These are phyloP conservation scores for Sugiyamaella americana DNA, from an alignment of 805 yeast genomes.

Conservation along the genomic window DNA sequence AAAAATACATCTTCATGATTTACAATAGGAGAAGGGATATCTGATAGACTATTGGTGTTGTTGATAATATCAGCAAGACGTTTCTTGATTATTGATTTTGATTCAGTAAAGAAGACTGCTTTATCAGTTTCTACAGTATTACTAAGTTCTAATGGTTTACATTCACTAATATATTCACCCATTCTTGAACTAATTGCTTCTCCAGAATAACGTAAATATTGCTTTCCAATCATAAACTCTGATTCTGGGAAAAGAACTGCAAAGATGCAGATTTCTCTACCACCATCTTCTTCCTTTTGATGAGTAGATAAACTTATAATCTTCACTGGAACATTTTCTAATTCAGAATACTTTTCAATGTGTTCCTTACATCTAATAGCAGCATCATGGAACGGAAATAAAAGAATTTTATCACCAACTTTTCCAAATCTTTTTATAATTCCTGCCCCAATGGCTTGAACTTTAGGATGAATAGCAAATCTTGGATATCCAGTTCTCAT, in stretches of 20 bases:
- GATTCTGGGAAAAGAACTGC: neutral
- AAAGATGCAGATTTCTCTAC: neutral
- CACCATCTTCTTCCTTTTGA: neutral
- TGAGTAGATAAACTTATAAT: neutral
- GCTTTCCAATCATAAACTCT: neutral
- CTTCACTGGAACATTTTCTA: neutral
- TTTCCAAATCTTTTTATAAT: neutral
- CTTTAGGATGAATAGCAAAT: neutral
- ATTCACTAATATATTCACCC: neutral
- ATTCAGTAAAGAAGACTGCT: neutral
- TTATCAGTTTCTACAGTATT: neutral
- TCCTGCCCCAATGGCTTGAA: neutral
- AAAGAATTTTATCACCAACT: neutral
- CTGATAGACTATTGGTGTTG: neutral
- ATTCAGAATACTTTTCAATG: neutral
- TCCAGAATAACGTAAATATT: neutral
- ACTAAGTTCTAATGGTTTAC: neutral
- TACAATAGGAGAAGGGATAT: neutral
- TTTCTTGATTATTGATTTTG: neutral
- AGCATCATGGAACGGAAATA: neutral
- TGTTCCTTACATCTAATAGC: constrained; percentile 1
- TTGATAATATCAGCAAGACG: neutral
- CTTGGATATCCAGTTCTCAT: neutral
- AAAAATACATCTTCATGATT: constrained; percentile 61
- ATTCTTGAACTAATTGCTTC: neutral